Conservation (phyloP, 306 rosid genomes). For the Medicago lupulina region DNA sequence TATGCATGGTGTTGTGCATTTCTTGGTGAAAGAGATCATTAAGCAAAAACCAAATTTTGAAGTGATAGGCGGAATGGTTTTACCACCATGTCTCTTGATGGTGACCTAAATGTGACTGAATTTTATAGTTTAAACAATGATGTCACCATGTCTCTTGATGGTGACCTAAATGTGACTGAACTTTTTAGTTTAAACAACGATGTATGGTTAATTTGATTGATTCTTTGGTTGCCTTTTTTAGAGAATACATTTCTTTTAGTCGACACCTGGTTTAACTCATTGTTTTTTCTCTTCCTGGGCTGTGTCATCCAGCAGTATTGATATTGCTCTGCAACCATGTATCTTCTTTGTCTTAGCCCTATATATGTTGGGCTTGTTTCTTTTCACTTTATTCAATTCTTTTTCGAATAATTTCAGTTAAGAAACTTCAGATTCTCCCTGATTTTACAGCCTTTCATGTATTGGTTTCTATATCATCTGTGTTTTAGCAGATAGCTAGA, state of each 20-base stretch:
- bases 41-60: background rate
- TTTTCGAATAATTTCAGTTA: background rate
- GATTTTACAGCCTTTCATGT: constrained; percentile 12
- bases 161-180: constrained; percentile 22
- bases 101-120: constrained; percentile 23
- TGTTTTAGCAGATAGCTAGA: constrained; percentile 4
- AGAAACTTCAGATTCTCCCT: background rate
- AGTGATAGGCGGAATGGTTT: constrained; percentile 18
- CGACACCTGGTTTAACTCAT: background rate
- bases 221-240: constrained; percentile 5
- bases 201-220: background rate
- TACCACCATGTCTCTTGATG: constrained; percentile 16
- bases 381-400: background rate
- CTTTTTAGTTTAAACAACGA: background rate
- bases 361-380: background rate
- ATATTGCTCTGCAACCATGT: background rate
- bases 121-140: constrained; percentile 10
- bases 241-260: background rate
- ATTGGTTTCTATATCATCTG: constrained; percentile 29
- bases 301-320: background rate
- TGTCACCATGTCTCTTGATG: constrained; percentile 16
- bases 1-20: constrained; percentile 15
- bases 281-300: background rate
- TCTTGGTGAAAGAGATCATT: constrained; percentile 19
- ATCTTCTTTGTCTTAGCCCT: background rate